These are phyloP conservation scores for Leccinum huronense DNA, from an alignment of 1,284 basidiomycete genomes.

Conservation along the genomic window DNA sequence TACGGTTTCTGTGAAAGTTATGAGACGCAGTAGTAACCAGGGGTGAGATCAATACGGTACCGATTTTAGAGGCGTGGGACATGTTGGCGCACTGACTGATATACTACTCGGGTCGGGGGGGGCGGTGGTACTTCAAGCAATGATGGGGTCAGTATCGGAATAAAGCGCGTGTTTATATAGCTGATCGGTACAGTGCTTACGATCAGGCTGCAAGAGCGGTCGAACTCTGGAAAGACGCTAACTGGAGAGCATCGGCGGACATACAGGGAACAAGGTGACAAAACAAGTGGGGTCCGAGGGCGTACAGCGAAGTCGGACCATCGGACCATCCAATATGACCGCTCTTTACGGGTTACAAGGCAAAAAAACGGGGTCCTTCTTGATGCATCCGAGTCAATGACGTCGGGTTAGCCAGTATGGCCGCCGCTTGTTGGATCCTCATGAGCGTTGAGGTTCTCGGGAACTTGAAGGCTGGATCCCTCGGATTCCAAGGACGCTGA, in stretches of 20 bases:
- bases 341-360: no score
- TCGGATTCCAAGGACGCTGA: not conserved
- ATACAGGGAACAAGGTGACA: not conserved
- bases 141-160: not conserved
- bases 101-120: not conserved
- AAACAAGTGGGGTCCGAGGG: not conserved
- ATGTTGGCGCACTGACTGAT: not conserved
- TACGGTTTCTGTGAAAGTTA: not conserved
- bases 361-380: not conserved
- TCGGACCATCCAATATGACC: no score
- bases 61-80: not conserved
- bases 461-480: not conserved
- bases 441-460: no score
- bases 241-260: not conserved
- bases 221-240: no score
- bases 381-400: not conserved
- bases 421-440: not conserved
- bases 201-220: no score
- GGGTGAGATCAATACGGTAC: not conserved
- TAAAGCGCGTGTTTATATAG: not conserved
- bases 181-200: no score
- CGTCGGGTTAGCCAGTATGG: not conserved
- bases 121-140: not conserved
- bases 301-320: no score
- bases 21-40: not conserved